Conservation (phyloP, 2,329 filamentous ascomycete species). For the Fusarium verrucosum region DNA sequence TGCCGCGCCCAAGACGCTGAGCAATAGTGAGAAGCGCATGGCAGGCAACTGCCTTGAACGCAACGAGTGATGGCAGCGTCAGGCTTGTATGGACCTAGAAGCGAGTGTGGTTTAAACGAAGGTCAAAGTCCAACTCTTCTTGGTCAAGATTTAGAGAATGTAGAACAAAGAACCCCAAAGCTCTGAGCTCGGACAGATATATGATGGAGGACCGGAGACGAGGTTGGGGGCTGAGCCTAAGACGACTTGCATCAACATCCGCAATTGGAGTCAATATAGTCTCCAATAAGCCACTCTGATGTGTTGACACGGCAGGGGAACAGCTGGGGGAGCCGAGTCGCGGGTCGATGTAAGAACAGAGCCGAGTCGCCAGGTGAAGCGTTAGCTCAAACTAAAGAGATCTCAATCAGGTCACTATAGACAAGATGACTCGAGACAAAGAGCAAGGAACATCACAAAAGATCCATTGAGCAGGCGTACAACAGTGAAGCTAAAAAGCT, state of each 20-base stretch:
- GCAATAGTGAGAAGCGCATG: constrained; percentile 39
- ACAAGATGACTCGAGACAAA: constrained; percentile 21
- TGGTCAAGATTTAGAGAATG: constrained; percentile 13
- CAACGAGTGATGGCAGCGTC: constrained; percentile 18
- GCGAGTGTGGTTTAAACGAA: constrained; percentile 34
- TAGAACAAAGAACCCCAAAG: neutral
- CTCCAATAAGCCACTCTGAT: constrained; percentile 29
- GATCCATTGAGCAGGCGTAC: constrained; percentile 19
- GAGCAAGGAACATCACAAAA: constrained; percentile 28
- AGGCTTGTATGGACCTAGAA: constrained; percentile 13
- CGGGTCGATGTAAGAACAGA: constrained; percentile 14
- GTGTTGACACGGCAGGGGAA: constrained; percentile 14
- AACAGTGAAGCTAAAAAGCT: constrained; percentile 36
- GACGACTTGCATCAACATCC: constrained; percentile 23
- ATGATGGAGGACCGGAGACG: constrained; percentile 26
- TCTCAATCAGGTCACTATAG: constrained; percentile 1
- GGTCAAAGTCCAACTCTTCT: constrained; percentile 10
- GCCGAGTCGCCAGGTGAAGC: constrained; percentile 18
- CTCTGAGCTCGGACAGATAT: constrained; percentile 23
- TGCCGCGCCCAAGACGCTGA: constrained; percentile 35
- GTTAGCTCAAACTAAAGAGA: constrained; percentile 17
- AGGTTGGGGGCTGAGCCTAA: constrained; percentile 40
- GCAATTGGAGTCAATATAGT: constrained; percentile 27
- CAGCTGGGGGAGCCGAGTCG: constrained; percentile 14
- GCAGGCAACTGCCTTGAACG: constrained; percentile 5